Evolutionary conservation across 2,329 filamentous ascomycete species (phyloP), one percentile per base, ranked within the genome.

Genomic region (Bipolaris cookei): DNA sequence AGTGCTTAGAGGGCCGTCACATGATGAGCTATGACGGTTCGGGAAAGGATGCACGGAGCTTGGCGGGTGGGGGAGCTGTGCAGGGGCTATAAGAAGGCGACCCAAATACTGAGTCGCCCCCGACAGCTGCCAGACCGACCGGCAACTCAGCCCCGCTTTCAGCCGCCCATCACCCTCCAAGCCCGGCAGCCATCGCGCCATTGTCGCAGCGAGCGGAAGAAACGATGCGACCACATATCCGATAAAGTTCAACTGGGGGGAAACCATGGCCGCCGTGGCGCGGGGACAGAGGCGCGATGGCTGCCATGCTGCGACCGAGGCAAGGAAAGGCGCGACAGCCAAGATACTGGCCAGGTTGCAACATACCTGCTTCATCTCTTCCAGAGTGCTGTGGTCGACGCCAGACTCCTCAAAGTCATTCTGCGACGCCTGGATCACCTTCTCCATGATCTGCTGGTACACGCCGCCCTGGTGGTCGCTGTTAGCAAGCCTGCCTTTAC

Each of bases 391-490:
- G 76, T 94, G 90, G 70, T 96, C 92, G 64, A 98, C 90, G 70
- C 95, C 95, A 68, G 90, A 92, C 80, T 99, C 95, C 78, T 99
- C 95, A 76, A 99, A 98, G 79, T 98, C 95, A 73, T 94, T 90
- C 73, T 91, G 86, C 72, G 94, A 97, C 66, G 76, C 74, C 47
- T 70, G 65, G 58, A 81, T 75, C 59, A 82, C 80, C 70, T 90
- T 90, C 69, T 94, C 89, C 78, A 98, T 91, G 75, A 99, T 92
- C 80, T 95, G 91, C 78, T 88, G 83, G 78, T 97, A 99, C 72
- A 98, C 89, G 66, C 81, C 80, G 71, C 95, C 95, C 81, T 76
- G 49, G 58, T 56, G 25, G 63, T 68, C 57, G 67, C 67, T 62
- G 71, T 76, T 61, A 75, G 74, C 69, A 62, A 53, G 54, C 47